Evolutionary conservation across 1,284 basidiomycete species (phyloP).

Genomic region (Austroboletus olivaceoglutinosus): DNA sequence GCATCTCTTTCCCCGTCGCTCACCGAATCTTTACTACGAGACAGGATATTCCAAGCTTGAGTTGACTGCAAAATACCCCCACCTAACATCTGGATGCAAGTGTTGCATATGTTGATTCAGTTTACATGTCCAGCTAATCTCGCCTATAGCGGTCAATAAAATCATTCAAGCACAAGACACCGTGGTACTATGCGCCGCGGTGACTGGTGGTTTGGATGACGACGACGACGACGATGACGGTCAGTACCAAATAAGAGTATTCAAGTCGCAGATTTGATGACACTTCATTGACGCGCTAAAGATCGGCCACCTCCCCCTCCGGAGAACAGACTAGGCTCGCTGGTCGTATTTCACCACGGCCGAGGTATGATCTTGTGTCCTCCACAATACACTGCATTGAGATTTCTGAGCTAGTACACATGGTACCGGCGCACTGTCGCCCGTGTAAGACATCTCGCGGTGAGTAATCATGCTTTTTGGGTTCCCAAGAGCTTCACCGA

Average conservation of each 20-base stretch:
- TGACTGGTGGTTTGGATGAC: slow-evolving; percentile 38
- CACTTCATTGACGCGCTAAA: not conserved
- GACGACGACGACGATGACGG: slow-evolving; percentile 33
- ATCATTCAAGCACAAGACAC: slow-evolving; percentile 38
- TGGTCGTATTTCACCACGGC: slow-evolving; percentile 35
- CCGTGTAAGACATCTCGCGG: slow-evolving; percentile 18
- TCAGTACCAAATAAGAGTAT: slow-evolving; percentile 7
- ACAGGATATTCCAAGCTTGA: slow-evolving; percentile 28
- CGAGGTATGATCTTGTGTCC: slow-evolving; percentile 16
- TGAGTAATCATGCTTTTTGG: slow-evolving; percentile 5
- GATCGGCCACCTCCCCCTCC: slow-evolving; percentile 29
- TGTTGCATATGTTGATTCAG: not conserved
- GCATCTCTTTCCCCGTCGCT: slow-evolving; percentile 12
- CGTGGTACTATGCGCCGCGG: slow-evolving; percentile 38
- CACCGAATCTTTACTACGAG: slow-evolving; percentile 23
- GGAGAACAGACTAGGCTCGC: slow-evolving; percentile 41
- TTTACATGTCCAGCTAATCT: slow-evolving; percentile 8
- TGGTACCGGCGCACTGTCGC: slow-evolving; percentile 23
- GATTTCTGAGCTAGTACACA: slow-evolving; percentile 17
- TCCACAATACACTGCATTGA: not conserved
- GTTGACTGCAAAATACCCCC: slow-evolving; percentile 28
- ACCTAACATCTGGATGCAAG: slow-evolving; percentile 32
- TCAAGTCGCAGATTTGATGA: not conserved
- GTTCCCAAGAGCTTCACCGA: not conserved
- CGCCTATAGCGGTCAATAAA: slow-evolving; percentile 39